Evolutionary conservation across 176 grass and related monocot species (phyloP), one percentile per base, ranked within the genome.

Genomic region (Carex pumila): DNA sequence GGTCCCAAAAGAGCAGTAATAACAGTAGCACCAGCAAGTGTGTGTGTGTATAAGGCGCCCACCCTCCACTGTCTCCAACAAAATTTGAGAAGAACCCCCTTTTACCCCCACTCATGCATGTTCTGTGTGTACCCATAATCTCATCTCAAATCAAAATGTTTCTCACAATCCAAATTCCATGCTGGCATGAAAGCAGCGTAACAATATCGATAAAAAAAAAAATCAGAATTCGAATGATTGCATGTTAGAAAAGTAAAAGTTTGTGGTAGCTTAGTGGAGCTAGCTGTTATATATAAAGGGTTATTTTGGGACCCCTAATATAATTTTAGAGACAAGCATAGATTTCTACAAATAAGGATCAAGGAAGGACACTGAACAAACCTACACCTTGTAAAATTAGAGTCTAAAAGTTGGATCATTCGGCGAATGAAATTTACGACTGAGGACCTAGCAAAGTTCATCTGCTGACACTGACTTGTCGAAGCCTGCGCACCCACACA

Each of bases 381-480:
- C 73, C 52, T 78, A 78, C 73, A 31, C 73, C 47, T 47, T 13
- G 43, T 43, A 61, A 81, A 62, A 36, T 83, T 83, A 66, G 61
- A 37, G 62, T 83, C 61, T 83, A 66, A 83, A 83, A 83, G 81
- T 69, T 17, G 41, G 81, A 83, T 83, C 37, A 83, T 81, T 81
- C 29, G 1, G 8, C 17, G 13, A 83, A 66, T 52, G 81, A 83
- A 68, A 60, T 69, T 83, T 53, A 66, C 21, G 21, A 68, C 60
- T 83, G 63, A 83, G 62, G 69, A 83, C 81, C 81, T 83, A 83
- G 69, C 81, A 83, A 83, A 52, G 81, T 66, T 66, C 81, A 83
- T 82, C 81, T 83, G 81, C 34, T 81, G 79, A 81, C 22, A 65
- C 47, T 25, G 59, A 81, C 79, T 64, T 50, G 36, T 47, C n/a